Base-by-base conservation (phyloP, 345 rosid genomes). In the Gynandropsis gynandra region DNA sequence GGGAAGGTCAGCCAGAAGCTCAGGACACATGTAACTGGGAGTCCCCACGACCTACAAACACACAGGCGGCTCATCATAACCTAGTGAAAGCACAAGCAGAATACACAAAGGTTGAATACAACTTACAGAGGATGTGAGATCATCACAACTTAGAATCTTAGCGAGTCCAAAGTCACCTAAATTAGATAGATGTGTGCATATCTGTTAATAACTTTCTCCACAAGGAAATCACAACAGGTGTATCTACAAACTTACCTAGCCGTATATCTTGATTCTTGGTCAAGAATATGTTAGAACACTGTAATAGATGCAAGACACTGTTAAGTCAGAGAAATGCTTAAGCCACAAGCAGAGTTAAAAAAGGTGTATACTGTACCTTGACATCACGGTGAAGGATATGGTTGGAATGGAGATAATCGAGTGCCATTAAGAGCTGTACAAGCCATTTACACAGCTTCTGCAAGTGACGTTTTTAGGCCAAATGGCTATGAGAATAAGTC, bases 161-260 rank as follows among this genome's bases (percentile, higher is more conserved):
- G 98, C 96, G 53, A 92, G 95, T 55, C 95, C 98, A 76, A 92
- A 92, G 75, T 92, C 96, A 77, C 96, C 96, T 85, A 77, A 74
- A 73, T 21, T 62, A 46, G 5, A 14, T 44, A 47, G n/a, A n/a
- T n/a, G n/a, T n/a, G 10, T 40, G 46, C 52, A 63, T 16, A 50
- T 47, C 59, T 11, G 51, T 47, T 29, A 34, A 39, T 33, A 45
- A 18, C 13, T 37, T 10, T 14, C 10, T 8, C 9, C 47, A 18
- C 9, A 29, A 44, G 43, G 19, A 10, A 37, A 17, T 14, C 42
- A 35, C 52, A 34, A 29, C 19, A 50, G 20, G 13, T 10, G 52
- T 41, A 37, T 24, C 46, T 20, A 27, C 11, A 19, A 5, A 21
- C 65, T 74, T 62, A 87, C 94, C 98, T 52, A 92, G 81, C 53